Evolutionary conservation across 495 filamentous ascomycete species (phyloP), one percentile per base, ranked within the genome.

Genomic region (Collariella sp.): DNA sequence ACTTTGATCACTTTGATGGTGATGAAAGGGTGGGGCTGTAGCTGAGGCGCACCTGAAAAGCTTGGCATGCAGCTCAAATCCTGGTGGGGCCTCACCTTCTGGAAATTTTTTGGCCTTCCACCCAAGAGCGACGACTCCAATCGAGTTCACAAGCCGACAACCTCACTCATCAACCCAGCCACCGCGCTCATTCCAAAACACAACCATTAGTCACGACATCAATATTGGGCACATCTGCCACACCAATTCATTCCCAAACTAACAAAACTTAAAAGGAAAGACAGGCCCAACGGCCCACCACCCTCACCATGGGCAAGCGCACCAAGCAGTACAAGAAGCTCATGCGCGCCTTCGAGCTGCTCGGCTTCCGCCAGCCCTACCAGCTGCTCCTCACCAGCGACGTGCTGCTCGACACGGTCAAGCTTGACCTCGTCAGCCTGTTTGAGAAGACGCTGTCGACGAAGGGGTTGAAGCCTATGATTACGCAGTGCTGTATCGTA

Each of bases 271-370:
- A 31, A 5, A 4, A 5, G 26, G 9, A 4, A 5, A 5, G 4
- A 4, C 15, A 12, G 46, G 33, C 19, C 33, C 36, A 22, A 13
- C 26, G 52, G 36, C 42, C 55, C 31, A 24, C 44, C 11, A 36
- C 29, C 5, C 41, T 50, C 60, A 62, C 46, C 31, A 68, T 67
- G 64, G 90, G 88, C 54, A 96, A 96, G 70, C 83, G 93, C 57
- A 84, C 87, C 7, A 98, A 96, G 75, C 86, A 89, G 67, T 98
- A 97, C 71, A 84, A 88, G 64, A 95, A 95, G 82, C 79, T 96
- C 54, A 96, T 99, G 89, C 82, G 87, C 60, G 83, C 90, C 63
- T 97, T 67, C 43, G 61, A 67, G 57, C 60, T 60, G 48, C 60
- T 67, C 38, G 64, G 85, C 20, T 96, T 95, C 68, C 87, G 91